phyloP scores from a whole-genome alignment of 805 yeast genomes.

The Ogataea pilisensis region DNA sequence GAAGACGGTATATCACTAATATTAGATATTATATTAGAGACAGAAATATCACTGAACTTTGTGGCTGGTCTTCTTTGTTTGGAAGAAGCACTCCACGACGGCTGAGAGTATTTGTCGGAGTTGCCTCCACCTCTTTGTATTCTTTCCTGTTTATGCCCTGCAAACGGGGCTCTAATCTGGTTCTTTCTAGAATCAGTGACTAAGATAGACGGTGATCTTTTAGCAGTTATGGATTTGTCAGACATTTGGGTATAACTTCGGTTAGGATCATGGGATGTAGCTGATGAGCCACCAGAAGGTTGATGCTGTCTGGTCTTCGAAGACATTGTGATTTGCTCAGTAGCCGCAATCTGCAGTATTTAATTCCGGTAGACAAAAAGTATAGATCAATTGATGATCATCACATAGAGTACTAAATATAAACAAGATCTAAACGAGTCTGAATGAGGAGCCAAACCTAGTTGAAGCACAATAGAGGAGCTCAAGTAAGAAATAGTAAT shows the following conservation, averaged over 20 bases:
- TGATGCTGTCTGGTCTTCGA: not conserved
- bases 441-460: too few relatives aligned
- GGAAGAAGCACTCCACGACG: constrained; percentile 11
- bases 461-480: too few relatives aligned
- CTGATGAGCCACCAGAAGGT: not conserved
- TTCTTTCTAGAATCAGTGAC: constrained; percentile 82
- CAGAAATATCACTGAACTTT: constrained; percentile 72
- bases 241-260: not conserved
- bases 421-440: too few relatives aligned
- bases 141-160: constrained; percentile 47
- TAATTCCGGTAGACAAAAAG: too few relatives aligned
- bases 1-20: constrained; percentile 89
- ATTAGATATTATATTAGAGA: constrained; percentile 72
- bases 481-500: too few relatives aligned
- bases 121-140: constrained; percentile 15
- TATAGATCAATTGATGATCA: too few relatives aligned
- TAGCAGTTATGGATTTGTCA: constrained; percentile 47
- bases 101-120: constrained; percentile 14
- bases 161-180: constrained; percentile 66
- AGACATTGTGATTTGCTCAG: too few relatives aligned
- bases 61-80: constrained; percentile 20
- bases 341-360: too few relatives aligned
- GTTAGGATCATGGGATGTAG: not conserved
- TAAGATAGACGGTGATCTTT: constrained; percentile 86
- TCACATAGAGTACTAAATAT: too few relatives aligned